phyloP scores from a whole-genome alignment of 306 rosid genomes.

The Casuarina cunninghamiana region DNA sequence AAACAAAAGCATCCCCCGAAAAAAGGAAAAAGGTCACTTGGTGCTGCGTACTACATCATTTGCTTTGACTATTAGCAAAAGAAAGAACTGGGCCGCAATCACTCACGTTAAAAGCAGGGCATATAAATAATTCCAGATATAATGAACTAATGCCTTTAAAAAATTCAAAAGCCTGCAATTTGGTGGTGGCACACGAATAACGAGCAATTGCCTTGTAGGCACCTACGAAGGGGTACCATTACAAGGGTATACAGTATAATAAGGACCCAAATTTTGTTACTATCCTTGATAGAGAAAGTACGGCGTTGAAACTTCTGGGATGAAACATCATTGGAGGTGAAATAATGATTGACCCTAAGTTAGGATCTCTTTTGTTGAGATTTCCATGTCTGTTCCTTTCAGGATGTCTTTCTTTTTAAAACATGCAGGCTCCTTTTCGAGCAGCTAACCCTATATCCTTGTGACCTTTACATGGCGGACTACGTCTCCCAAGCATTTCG shows the following conservation, averaged over 20 bases:
- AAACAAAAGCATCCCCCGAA: not conserved
- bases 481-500: too few relatives aligned
- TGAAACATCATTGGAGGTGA: not conserved
- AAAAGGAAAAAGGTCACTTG: not conserved
- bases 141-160: not conserved
- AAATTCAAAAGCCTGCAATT: not conserved
- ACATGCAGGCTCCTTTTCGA: not conserved
- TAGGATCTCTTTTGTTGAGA: not conserved
- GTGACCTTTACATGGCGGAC: not conserved
- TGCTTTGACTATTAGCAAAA: not conserved
- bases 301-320: not conserved
- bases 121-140: not conserved
- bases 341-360: constrained; percentile 13
- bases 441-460: not conserved
- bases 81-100: not conserved
- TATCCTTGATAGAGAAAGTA: too few relatives aligned
- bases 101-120: not conserved
- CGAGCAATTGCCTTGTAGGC: not conserved
- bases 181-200: not conserved
- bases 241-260: too few relatives aligned
- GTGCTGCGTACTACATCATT: not conserved
- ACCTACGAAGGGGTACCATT: not conserved
- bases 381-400: not conserved
- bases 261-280: too few relatives aligned
- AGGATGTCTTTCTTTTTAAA: constrained; percentile 2